These are phyloP conservation scores for Cryptosporidium viatorum DNA, from an alignment of 169 alveolate genomes.

Conservation along the genomic window DNA sequence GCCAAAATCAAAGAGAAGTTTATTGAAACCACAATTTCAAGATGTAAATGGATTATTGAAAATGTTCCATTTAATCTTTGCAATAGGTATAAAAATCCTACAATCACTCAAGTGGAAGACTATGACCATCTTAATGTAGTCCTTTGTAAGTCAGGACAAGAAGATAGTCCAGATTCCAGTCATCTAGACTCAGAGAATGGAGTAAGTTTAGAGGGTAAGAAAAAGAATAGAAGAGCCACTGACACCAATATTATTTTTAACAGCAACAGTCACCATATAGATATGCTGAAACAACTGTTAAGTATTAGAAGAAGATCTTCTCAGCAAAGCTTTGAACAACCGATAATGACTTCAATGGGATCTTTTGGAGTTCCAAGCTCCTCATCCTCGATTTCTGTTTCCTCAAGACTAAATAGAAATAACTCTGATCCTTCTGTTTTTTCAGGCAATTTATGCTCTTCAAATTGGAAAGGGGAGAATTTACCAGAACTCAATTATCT, in stretches of 20 bases:
- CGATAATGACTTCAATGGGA: neutral
- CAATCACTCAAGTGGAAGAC: neutral
- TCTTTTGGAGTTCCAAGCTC: constrained; percentile 6
- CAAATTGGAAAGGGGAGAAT: neutral
- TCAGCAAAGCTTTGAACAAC: constrained; percentile 11
- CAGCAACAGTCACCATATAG: constrained; percentile 51
- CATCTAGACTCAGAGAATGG: neutral
- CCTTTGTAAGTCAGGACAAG: neutral
- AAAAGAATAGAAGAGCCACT: constrained; percentile 67
- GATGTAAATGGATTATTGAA: constrained; percentile 58
- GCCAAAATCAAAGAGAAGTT: constrained; percentile 6
- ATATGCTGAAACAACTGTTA: constrained; percentile 45
- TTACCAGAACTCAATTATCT: too few relatives aligned
- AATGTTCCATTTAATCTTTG: constrained; percentile 55
- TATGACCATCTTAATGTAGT: neutral
- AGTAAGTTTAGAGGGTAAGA: neutral
- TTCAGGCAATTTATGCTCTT: neutral
- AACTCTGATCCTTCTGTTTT: constrained; percentile 54
- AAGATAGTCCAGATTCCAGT: neutral
- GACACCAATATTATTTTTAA: constrained; percentile 58
- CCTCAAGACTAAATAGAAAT: constrained; percentile 1
- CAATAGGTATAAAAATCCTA: neutral
- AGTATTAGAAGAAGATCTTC: constrained; percentile 47
- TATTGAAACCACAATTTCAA: constrained; percentile 4
- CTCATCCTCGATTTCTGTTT: neutral